These are phyloP conservation scores for Leccinum colubrinum DNA, from an alignment of 1,284 basidiomycete species.

Conservation along the genomic window DNA sequence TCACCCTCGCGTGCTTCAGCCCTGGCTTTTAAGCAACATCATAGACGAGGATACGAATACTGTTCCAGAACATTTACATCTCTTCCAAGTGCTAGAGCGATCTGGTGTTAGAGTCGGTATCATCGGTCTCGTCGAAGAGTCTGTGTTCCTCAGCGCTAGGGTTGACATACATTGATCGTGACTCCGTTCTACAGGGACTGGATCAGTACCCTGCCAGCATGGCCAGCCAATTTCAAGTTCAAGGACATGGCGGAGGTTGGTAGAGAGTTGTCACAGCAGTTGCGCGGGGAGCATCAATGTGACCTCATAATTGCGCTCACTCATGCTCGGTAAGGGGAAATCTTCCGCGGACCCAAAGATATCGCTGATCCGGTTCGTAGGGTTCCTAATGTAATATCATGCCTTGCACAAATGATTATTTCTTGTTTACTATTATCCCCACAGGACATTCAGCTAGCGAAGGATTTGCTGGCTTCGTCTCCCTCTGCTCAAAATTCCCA, in stretches of 20 bases:
- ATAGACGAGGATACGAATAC: constrained; percentile 48
- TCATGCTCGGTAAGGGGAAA: constrained; percentile 48
- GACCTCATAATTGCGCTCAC: constrained; percentile 71
- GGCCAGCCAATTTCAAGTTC: constrained; percentile 64
- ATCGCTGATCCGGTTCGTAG: not conserved
- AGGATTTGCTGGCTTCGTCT: constrained; percentile 59
- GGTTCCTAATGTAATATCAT: not conserved
- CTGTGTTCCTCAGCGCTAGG: constrained; percentile 13
- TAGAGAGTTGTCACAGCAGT: constrained; percentile 49
- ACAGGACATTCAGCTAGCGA: constrained; percentile 62
- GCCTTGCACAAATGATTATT: constrained; percentile 23
- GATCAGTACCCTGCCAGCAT: constrained; percentile 70
- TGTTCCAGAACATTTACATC: constrained; percentile 48
- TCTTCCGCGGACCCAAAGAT: not conserved
- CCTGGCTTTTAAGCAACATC: constrained; percentile 62
- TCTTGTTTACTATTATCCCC: constrained; percentile 31
- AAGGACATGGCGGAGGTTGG: constrained; percentile 54
- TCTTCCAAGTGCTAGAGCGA: constrained; percentile 53
- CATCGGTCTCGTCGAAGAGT: constrained; percentile 74
- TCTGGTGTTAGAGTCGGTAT: constrained; percentile 61
- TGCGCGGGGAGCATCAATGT: constrained; percentile 58
- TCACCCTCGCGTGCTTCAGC: constrained; percentile 29
- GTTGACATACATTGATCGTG: not conserved
- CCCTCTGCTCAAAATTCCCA: constrained; percentile 49
- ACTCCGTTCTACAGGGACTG: constrained; percentile 47